These are phyloP conservation scores for Euphorbia schlechtendalii DNA, from an alignment of 441 rosid genomes.

Conservation along the genomic window DNA sequence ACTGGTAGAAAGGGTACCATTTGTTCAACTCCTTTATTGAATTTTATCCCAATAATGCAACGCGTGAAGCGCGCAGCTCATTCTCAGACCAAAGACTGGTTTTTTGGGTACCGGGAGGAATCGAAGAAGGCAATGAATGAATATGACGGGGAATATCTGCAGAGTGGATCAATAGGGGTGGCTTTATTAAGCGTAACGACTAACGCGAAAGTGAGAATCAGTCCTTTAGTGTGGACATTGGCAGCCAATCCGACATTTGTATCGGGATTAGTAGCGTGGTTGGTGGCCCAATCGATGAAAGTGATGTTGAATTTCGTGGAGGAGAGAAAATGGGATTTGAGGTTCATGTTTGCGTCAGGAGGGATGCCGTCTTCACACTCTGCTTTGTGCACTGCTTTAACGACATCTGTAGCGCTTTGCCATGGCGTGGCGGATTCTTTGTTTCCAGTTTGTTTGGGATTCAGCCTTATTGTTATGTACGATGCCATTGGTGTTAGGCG, in stretches of 20 bases:
- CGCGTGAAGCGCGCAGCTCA: constrained; percentile 9
- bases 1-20: constrained; percentile 6
- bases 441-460: constrained; percentile 92
- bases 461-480: constrained; percentile 89
- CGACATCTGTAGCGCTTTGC: constrained; percentile 83
- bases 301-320: constrained; percentile 68
- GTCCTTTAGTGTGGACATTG: constrained; percentile 70
- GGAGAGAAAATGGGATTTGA: constrained; percentile 84
- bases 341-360: constrained; percentile 65
- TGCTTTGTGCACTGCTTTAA: constrained; percentile 82
- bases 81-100: constrained; percentile 36
- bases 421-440: constrained; percentile 88
- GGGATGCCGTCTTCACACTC: constrained; percentile 98
- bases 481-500: constrained; percentile 93
- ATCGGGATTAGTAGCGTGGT: constrained; percentile 72
- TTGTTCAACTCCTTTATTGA: constrained; percentile 11
- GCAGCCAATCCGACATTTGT: constrained; percentile 81
- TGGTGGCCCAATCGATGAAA: constrained; percentile 49
- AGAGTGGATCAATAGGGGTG: constrained; percentile 51
- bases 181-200: constrained; percentile 71
- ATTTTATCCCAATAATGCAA: constrained; percentile 30
- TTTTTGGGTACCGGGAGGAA: constrained; percentile 36
- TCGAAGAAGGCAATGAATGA: constrained; percentile 29
- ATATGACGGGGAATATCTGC: constrained; percentile 28
- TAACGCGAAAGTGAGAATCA: constrained; percentile 58